Conservation (phyloP, 2,329 filamentous ascomycete species). For the Aspergillus puulaauensis region DNA sequence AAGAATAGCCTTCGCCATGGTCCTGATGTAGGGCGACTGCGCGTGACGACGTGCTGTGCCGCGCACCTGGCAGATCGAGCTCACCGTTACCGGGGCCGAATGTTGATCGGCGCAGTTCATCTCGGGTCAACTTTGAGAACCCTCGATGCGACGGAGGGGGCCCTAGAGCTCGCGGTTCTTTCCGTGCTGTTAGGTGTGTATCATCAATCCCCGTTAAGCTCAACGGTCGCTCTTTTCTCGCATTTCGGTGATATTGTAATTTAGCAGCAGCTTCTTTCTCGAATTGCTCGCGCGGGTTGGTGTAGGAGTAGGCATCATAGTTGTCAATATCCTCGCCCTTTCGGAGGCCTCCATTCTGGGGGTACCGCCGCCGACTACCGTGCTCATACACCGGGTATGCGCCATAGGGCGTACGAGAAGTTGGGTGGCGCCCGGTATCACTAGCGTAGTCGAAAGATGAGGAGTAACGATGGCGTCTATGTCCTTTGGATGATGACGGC, state of each 20-base stretch:
- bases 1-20: conserved; percentile 43
- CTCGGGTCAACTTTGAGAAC: conserved; percentile 36
- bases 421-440: conserved; percentile 32
- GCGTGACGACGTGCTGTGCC: conserved; percentile 40
- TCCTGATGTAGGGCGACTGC: conserved; percentile 51
- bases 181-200: conserved; percentile 25
- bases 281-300: conserved; percentile 47
- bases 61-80: conserved; percentile 36
- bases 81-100: conserved; percentile 29
- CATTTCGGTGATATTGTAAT: conserved; percentile 29
- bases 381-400: conserved; percentile 28
- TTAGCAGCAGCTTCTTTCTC: conserved; percentile 44
- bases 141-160: conserved; percentile 41
- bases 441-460: conserved; percentile 38
- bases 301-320: conserved; percentile 48
- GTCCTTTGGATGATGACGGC: conserved; percentile 31
- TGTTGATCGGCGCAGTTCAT: conserved; percentile 24
- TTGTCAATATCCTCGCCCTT: conserved; percentile 41
- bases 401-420: conserved; percentile 21
- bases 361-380: conserved; percentile 27
- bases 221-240: conserved; percentile 34
- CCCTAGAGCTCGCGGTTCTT: conserved; percentile 30
- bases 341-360: conserved; percentile 26
- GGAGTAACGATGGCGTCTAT: conserved; percentile 31
- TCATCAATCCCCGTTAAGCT: conserved; percentile 42